Base-by-base conservation (phyloP, 2,329 filamentous ascomycete species). In the Ascochyta clinopodiicola region DNA sequence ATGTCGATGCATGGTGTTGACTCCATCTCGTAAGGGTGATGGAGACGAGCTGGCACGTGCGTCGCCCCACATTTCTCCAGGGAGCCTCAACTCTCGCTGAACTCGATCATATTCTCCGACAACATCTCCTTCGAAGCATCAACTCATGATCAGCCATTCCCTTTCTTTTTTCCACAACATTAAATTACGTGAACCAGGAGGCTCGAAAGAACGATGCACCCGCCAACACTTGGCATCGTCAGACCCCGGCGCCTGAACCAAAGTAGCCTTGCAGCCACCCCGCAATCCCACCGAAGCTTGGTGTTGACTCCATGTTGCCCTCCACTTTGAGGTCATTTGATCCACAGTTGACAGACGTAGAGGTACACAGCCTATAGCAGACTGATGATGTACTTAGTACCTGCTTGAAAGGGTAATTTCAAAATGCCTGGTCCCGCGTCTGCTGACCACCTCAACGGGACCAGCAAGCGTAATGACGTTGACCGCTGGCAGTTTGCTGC, bases 381-480 rank as follows among this genome's bases (percentile, higher is more conserved):
- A 9, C 27, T 10, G 19, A 2, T 9, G 7, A 15, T 44, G 21
- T 9, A 34, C 2, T 9, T 48, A 32, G 47, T 31, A 36, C 32
- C 52, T 51, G 37, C 32, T 34, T 31, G 10, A 44, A 29, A 32
- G n/a, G 42, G 42, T 31, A 22, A 13, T 9, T 13, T 31, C 31
- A 24, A 35, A 21, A 42, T 34, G 19, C 36, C 37, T 40, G 32
- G 35, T n/a, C 34, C 34, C 17, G 15, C 13, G n/a, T 34, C 44
- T 48, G 44, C 54, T 48, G 44, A 48, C 48, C 27, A 44, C 19
- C n/a, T 51, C 15, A 25, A 34, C 19, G 38, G 42, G 42, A 17
- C 31, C 19, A 34, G 25, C 37, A 47, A 37, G 45, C 52, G 27
- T n/a, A 43, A 68, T 72, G 64, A 71, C 65, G 66, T 68, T 59